Evolutionary conservation across 345 rosid genomes (phyloP), one percentile per base, ranked within the genome.

Genomic region (Gossypium herbaceum): DNA sequence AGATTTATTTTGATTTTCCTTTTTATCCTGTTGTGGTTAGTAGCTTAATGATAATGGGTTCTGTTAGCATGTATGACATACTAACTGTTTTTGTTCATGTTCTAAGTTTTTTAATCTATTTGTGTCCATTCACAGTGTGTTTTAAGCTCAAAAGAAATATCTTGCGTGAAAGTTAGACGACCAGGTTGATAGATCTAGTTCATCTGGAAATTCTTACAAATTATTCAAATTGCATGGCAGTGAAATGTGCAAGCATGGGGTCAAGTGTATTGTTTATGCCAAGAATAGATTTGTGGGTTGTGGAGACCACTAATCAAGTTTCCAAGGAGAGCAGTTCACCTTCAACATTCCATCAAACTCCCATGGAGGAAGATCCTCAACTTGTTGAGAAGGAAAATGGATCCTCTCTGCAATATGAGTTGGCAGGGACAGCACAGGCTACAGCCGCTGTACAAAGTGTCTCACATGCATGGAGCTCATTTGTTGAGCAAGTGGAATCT

Each of bases 201-300:
- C 17, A 52, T 29, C 12, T 51, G 57, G 63, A 27, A 29, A 68
- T 51, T 50, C 72, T 80, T 57, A 72, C 72, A 47, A 65, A 17
- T 45, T 72, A 74, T 57, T 57, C 44, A 79, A 47, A 82, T 78
- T 76, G 75, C 61, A 71, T 81, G 83, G 80, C 89, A 95, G 99
- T 83, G 87, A 95, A 89, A 89, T 93, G 97, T 85, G 88, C 92
- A 77, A 87, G 90, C 76, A 77, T 75, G 71, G 84, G 85, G 50
- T 85, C 91, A 75, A 85, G 90, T 76, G 76, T 90, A 60, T 75
- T 95, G 43, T 95, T 88, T 84, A 87, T 93, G 97, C 98, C 99
- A 52, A 84, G 97, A 85, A 86, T 95, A 79, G 99, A 93, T 86
- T 83, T 95, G 70, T 95, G 99, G 98, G 98, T 97, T 73, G 79